phyloP scores from a whole-genome alignment of 805 yeast genomes.

The Barnettozyma siamensis region DNA sequence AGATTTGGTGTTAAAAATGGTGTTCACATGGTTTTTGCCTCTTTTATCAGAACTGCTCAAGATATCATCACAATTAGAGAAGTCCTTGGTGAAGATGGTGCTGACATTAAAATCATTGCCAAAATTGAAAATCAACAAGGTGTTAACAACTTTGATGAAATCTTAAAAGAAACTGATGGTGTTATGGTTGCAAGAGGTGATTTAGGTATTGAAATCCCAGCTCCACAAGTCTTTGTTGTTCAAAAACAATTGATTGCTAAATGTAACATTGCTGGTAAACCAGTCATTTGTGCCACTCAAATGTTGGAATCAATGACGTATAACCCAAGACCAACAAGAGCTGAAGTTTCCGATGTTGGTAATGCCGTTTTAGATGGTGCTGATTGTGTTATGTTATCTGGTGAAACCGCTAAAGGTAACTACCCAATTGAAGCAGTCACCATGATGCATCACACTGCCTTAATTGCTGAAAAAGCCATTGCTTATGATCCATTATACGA shows the following conservation, averaged over 20 bases:
- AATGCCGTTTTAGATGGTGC: constrained; percentile 99
- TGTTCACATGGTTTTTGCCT: constrained; percentile 98
- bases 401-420: constrained; percentile 99
- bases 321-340: constrained; percentile 99
- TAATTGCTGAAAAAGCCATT: constrained; percentile 95
- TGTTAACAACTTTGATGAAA: constrained; percentile 98
- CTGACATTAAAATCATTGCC: constrained; percentile 90
- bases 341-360: constrained; percentile 99
- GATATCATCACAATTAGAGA: constrained; percentile 88
- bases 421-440: constrained; percentile 97
- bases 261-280: constrained; percentile 99
- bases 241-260: constrained; percentile 99
- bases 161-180: constrained; percentile 92
- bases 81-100: constrained; percentile 96
- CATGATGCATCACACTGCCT: constrained; percentile 97
- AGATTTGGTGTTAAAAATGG: constrained; percentile 94
- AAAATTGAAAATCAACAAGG: constrained; percentile 99
- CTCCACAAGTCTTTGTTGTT: constrained; percentile 96
- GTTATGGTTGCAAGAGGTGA: constrained; percentile 99
- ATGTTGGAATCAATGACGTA: constrained; percentile 99
- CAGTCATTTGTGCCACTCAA: constrained; percentile 99
- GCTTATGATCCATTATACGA: constrained; percentile 80
- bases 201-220: constrained; percentile 98
- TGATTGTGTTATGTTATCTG: constrained; percentile 99
- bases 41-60: constrained; percentile 91